Conservation (phyloP, 164 flowering plant genomes). For the Brasenia schreberi region DNA sequence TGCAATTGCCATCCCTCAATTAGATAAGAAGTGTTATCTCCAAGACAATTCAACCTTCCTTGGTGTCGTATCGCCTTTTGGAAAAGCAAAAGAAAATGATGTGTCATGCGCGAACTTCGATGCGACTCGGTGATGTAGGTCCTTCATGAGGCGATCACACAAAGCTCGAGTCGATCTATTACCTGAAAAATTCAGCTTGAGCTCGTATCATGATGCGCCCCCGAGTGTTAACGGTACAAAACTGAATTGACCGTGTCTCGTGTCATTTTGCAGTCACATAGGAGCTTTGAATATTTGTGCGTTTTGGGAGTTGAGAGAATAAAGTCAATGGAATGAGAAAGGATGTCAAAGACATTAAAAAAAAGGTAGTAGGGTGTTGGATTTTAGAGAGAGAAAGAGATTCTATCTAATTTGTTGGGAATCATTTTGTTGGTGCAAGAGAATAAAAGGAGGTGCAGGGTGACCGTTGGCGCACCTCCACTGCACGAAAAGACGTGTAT, state of each 20-base stretch:
- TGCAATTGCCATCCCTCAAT: too few species aligned
- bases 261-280: neutral
- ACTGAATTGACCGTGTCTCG: neutral
- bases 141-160: too few species aligned
- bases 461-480: neutral
- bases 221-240: neutral
- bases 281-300: neutral
- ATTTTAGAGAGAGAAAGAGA: too few species aligned
- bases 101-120: too few species aligned
- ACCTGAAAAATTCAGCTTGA: too few species aligned
- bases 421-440: neutral
- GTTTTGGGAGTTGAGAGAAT: neutral
- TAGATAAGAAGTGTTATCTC: too few species aligned
- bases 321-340: neutral
- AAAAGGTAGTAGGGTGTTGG: neutral
- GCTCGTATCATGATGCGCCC: neutral
- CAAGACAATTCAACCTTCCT: too few species aligned
- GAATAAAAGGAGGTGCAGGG: slow-evolving; percentile 1
- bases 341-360: neutral
- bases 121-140: too few species aligned
- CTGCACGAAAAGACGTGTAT: neutral
- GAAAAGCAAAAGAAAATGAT: too few species aligned
- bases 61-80: too few species aligned
- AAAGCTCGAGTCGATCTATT: too few species aligned
- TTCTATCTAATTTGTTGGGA: neutral